These are phyloP conservation scores for Heterobasidion parviporum DNA, from an alignment of 1,284 basidiomycete genomes.

Conservation along the genomic window DNA sequence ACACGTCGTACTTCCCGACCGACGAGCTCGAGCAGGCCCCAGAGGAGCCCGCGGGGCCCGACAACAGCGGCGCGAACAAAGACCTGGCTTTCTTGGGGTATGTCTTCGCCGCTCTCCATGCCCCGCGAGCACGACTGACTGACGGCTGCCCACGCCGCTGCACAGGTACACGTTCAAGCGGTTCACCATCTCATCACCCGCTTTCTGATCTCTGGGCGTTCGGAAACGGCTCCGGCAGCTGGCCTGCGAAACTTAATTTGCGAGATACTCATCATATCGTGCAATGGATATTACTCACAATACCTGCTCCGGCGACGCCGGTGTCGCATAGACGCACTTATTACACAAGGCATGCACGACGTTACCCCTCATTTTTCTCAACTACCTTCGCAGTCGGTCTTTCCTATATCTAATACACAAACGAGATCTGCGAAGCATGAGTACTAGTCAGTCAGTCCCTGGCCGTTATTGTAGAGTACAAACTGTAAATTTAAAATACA, in stretches of 20 bases:
- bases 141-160: not conserved
- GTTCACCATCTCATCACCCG: constrained; percentile 40
- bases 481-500: not conserved
- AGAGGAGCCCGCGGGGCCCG: constrained; percentile 63
- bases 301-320: not conserved
- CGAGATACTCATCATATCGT: not conserved
- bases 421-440: not conserved
- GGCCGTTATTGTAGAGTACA: not conserved
- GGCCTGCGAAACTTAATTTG: constrained; percentile 12
- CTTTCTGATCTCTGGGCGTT: constrained; percentile 17
- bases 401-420: too few species aligned
- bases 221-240: constrained; percentile 2
- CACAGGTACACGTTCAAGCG: constrained; percentile 77
- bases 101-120: constrained; percentile 17
- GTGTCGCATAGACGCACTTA: not conserved
- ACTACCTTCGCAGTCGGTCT: not conserved
- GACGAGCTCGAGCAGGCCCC: constrained; percentile 87
- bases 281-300: not conserved
- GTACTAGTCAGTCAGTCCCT: not conserved
- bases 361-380: not conserved
- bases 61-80: constrained; percentile 72
- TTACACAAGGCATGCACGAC: not conserved
- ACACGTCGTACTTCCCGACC: constrained; percentile 96
- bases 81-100: constrained; percentile 91
- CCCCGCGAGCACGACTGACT: constrained; percentile 1